phyloP scores from a whole-genome alignment of 2,329 filamentous ascomycete species.

The Conoideocrella luteorostrata region DNA sequence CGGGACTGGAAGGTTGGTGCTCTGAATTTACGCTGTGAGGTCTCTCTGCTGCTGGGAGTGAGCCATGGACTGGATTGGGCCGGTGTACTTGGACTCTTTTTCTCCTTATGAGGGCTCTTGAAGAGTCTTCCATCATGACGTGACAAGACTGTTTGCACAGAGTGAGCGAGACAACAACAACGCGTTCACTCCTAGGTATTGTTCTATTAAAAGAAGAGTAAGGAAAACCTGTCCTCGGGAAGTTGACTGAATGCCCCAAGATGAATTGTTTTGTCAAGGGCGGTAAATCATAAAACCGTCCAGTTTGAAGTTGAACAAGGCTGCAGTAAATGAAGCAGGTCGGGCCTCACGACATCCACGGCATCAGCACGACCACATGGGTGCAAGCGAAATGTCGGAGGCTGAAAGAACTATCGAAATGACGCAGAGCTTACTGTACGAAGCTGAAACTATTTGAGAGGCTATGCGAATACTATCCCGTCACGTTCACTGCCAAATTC shows the following conservation, averaged over 20 bases:
- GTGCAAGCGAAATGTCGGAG: no score
- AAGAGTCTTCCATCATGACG: not conserved
- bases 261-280: no score
- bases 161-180: not conserved
- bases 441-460: no score
- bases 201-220: not conserved
- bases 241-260: not conserved
- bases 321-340: no score
- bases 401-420: no score
- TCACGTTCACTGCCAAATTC: not conserved
- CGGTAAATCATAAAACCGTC: no score
- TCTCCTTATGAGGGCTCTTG: not conserved
- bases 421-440: no score
- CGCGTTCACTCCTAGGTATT: not conserved
- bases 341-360: no score
- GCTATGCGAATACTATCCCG: no score
- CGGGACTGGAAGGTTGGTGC: not conserved
- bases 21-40: not conserved
- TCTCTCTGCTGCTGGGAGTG: not conserved
- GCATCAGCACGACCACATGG: no score
- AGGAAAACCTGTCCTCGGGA: not conserved
- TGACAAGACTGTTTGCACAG: not conserved
- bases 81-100: not conserved
- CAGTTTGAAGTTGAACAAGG: no score
- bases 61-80: not conserved